Conservation (phyloP, 169 alveolate species). For the Amoebophrya sp. region DNA sequence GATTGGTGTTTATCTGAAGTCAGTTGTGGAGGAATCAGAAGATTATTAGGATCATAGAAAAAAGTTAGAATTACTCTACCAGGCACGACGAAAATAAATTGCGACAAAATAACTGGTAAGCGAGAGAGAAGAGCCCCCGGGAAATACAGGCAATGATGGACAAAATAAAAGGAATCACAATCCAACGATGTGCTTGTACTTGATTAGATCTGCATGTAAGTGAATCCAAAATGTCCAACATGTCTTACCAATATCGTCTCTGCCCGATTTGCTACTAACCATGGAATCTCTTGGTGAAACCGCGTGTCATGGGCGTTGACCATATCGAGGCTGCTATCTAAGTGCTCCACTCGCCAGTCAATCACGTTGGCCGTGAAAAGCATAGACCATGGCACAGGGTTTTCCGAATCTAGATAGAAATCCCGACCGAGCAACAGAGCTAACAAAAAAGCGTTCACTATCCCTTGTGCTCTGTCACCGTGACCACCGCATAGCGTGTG, state of each 20-base stretch:
- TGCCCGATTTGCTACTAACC: not conserved
- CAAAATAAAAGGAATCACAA: no score
- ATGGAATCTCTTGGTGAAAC: not conserved
- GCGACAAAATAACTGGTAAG: not conserved
- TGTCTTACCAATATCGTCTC: not conserved
- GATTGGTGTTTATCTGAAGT: not conserved
- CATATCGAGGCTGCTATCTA: not conserved
- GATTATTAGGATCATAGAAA: no score
- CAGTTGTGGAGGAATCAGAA: no score
- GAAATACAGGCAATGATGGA: no score
- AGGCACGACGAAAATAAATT: no score
- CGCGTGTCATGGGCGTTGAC: not conserved
- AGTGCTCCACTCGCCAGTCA: not conserved
- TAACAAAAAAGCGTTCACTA: not conserved
- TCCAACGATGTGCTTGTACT: no score
- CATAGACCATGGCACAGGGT: not conserved
- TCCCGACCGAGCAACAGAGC: conserved; percentile 1
- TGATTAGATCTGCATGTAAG: no score
- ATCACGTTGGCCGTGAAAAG: not conserved
- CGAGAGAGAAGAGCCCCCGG: no score
- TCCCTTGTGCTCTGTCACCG: conserved; percentile 19
- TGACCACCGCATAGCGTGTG: conserved; percentile 30
- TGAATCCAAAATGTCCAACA: no score
- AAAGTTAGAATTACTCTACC: no score
- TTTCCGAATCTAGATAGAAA: not conserved